These are phyloP conservation scores for Globisporangium paddicum DNA, from an alignment of 352 stramenopile genomes.

Conservation along the genomic window DNA sequence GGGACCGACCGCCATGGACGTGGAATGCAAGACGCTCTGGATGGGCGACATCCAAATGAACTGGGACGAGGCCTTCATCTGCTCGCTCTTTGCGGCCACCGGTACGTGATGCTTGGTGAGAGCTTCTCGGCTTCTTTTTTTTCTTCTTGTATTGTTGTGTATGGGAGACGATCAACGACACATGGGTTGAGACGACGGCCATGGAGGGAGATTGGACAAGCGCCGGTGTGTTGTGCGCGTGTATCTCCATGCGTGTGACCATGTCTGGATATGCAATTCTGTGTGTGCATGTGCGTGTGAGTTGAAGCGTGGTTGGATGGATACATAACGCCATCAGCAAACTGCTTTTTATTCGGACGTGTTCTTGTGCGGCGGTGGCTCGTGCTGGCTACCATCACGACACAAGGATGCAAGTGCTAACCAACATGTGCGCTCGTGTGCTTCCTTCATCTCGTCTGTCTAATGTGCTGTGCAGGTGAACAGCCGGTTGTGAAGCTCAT, in stretches of 20 bases:
- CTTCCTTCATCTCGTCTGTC: neutral
- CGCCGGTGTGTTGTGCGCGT: neutral
- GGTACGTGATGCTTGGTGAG: conserved; percentile 26
- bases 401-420: neutral
- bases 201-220: neutral
- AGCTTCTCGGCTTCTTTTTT: neutral
- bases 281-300: conserved; percentile 3
- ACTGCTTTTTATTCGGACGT: neutral
- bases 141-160: neutral
- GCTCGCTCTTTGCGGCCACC: conserved; percentile 73
- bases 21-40: conserved; percentile 86
- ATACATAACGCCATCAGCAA: neutral
- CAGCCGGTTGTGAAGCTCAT: conserved; percentile 89
- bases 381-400: neutral
- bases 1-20: conserved; percentile 19
- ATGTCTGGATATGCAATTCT: neutral
- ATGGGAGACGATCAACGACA: neutral
- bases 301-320: conserved; percentile 3
- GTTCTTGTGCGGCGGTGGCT: neutral
- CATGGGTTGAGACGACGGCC: neutral
- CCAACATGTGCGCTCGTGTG: neutral
- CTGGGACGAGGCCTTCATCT: conserved; percentile 88
- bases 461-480: conserved; percentile 33
- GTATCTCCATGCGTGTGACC: neutral
- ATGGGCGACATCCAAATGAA: conserved; percentile 89